phyloP scores from a whole-genome alignment of 2,329 filamentous ascomycete genomes.

The Alternaria hordeiaustralica region DNA sequence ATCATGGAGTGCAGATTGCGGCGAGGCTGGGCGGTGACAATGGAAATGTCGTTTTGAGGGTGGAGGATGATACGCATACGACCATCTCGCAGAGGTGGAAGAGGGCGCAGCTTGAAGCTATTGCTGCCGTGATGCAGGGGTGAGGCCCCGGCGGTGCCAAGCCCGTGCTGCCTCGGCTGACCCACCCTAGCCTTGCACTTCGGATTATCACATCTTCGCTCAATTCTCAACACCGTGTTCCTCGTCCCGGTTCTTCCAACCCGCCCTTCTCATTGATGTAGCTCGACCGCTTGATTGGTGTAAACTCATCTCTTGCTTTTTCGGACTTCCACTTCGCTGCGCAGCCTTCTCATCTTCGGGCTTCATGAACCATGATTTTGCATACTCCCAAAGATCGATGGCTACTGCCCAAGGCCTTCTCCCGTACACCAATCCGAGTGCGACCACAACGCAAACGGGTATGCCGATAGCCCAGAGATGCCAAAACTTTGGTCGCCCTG shows the following conservation, averaged over 20 bases:
- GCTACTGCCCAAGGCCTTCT: background rate
- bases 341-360: background rate
- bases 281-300: too few species aligned
- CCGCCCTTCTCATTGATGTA: background rate
- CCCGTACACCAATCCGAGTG: background rate
- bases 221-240: background rate
- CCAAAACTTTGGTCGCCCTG: slow-evolving; percentile 25
- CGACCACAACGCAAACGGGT: slow-evolving; percentile 10
- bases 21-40: slow-evolving; percentile 30
- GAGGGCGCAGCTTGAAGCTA: slow-evolving; percentile 24
- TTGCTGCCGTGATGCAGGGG: slow-evolving; percentile 5
- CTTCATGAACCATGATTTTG: background rate
- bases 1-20: slow-evolving; percentile 44
- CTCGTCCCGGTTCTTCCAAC: background rate
- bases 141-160: background rate
- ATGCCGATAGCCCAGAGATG: slow-evolving; percentile 28
- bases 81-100: slow-evolving; percentile 26
- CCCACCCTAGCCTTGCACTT: background rate
- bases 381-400: background rate
- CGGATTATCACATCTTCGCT: background rate
- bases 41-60: slow-evolving; percentile 31
- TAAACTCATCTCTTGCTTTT: too few species aligned
- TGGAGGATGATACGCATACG: slow-evolving; percentile 47
- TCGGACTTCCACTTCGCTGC: background rate
- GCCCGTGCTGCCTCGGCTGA: background rate